Evolutionary conservation across 208 protist genomes (phyloP), one percentile per base, ranked within the genome.

Genomic region (Crithidia acanthocephali): DNA sequence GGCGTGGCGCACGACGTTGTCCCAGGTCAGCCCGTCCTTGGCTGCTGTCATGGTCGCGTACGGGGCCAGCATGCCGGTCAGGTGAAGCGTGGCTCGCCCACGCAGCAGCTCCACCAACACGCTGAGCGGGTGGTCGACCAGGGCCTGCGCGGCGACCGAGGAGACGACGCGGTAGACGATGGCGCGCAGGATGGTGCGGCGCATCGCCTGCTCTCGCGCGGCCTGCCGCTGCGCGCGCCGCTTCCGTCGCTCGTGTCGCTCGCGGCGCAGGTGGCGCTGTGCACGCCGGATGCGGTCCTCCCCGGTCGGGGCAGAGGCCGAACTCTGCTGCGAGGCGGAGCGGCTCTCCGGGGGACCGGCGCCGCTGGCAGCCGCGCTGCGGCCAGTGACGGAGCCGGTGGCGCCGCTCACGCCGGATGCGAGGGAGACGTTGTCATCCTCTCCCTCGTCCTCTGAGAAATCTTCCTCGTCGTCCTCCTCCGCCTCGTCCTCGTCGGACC

Each of bases 141-240:
- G 20, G 52, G 81, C 84, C 61, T 93, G 83, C 25, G 91, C 80
- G 28, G 83, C 56, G 9, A 96, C 77, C 2, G 82, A 64, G 18
- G 77, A 82, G 0, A 76, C 60, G 5, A 96, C 81, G 30, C 91
- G 91, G 72, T 91, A 96, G 15, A 87, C 67, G 53, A 96, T 94
- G 28, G 86, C 84, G 10, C 91, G 88, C 33, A 93, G 56, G n/a
- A 95, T 79, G 48, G 70, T 65, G 25, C 59, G 42, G 11, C 74
- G 68, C 68, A 70, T 80, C 48, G 69, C 80, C 13, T 73, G 63
- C 25, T 72, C 78, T 2, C 68, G 64, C 27, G 59, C 68, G 15
- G 74, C 57, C 55, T 72, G 73, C 13, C 80, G 81, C 37, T 64
- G 67, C 27, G 55, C 72, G 10, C 69, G 73, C 22, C 61, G 67